Conservation (phyloP, 345 rosid species). For the Bruguiera gymnorhiza region DNA sequence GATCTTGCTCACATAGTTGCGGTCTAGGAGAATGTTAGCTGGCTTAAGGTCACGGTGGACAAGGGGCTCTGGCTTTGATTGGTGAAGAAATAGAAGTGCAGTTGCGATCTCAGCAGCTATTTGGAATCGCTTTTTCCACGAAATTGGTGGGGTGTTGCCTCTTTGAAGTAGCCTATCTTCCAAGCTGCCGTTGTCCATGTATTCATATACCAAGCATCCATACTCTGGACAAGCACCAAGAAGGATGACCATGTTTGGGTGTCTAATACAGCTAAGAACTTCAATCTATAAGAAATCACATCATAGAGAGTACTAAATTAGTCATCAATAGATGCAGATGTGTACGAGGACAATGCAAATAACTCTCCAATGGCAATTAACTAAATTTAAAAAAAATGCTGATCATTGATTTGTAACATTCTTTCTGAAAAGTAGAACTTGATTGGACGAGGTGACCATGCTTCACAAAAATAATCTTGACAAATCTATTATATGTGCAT, state of each 20-base stretch:
- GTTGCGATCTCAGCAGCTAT: conserved; percentile 82
- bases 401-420: too few species aligned
- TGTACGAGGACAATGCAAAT: too few species aligned
- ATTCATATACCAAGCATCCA: conserved; percentile 90
- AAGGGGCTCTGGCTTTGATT: conserved; percentile 93
- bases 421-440: background rate
- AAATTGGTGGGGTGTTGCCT: conserved; percentile 59
- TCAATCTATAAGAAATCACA: conserved; percentile 49
- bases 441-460: too few species aligned
- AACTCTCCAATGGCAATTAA: too few species aligned
- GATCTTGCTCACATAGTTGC: conserved; percentile 79
- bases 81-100: conserved; percentile 85
- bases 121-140: conserved; percentile 68
- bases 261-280: conserved; percentile 76
- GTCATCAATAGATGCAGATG: background rate
- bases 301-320: conserved; percentile 5
- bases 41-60: conserved; percentile 94
- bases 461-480: background rate
- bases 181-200: conserved; percentile 73
- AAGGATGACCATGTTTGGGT: conserved; percentile 93
- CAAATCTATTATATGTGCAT: background rate
- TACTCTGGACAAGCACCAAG: conserved; percentile 88
- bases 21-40: conserved; percentile 84
- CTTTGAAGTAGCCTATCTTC: conserved; percentile 73
- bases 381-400: too few species aligned